Evolutionary conservation across 1,284 basidiomycete genomes (phyloP).

Genomic region (Cryptococcus sp.): DNA sequence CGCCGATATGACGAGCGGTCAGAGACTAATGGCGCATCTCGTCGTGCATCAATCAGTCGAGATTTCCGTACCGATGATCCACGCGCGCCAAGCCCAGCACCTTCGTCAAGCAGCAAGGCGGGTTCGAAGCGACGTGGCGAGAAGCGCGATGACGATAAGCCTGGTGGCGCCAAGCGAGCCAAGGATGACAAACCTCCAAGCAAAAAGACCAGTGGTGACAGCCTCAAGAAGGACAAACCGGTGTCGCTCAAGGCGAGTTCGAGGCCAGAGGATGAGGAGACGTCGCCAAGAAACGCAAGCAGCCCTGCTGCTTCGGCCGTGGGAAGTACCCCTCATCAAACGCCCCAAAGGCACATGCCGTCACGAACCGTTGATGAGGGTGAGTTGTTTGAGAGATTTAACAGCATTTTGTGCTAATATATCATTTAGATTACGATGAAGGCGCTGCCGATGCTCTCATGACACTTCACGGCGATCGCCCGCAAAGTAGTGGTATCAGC

Average conservation of each 20-base stretch:
- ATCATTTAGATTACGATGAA: slow-evolving; percentile 50
- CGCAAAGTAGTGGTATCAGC: slow-evolving; percentile 10
- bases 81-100: slow-evolving; percentile 41
- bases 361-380: slow-evolving; percentile 47
- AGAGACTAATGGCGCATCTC: slow-evolving; percentile 9
- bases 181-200: slow-evolving; percentile 24
- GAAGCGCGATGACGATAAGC: slow-evolving; percentile 28
- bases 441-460: slow-evolving; percentile 52
- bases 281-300: slow-evolving; percentile 16
- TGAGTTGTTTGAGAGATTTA: slow-evolving; percentile 18
- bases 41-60: slow-evolving; percentile 22
- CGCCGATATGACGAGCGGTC: slow-evolving; percentile 10
- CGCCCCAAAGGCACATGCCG: slow-evolving; percentile 15
- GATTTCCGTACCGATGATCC: slow-evolving; percentile 29
- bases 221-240: slow-evolving; percentile 17
- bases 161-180: slow-evolving; percentile 21
- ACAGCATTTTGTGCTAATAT: slow-evolving; percentile 7
- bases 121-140: slow-evolving; percentile 14
- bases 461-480: slow-evolving; percentile 47
- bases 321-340: slow-evolving; percentile 21
- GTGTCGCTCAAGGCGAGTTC: slow-evolving; percentile 3
- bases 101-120: slow-evolving; percentile 24
- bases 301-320: slow-evolving; percentile 18
- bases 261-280: slow-evolving; percentile 14
- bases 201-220: slow-evolving; percentile 16